These are phyloP conservation scores for Drosera spatulata DNA, from an alignment of 179 eudicot species.

Conservation along the genomic window DNA sequence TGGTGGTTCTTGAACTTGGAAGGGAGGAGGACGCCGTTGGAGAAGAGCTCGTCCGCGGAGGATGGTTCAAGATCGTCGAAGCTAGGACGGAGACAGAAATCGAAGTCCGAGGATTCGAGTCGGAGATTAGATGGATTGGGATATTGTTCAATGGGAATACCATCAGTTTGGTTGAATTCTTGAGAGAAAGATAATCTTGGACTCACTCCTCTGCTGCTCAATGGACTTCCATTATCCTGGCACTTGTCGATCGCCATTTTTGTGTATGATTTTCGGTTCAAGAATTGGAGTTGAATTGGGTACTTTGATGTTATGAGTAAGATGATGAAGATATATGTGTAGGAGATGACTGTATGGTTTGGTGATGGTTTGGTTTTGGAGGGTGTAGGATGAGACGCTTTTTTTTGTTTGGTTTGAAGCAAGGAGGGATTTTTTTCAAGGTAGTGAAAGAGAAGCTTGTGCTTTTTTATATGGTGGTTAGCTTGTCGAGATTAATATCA, in stretches of 20 bases:
- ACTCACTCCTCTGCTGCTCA: constrained; percentile 13
- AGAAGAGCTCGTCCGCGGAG: constrained; percentile 27
- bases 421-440: no score
- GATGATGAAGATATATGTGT: no score
- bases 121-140: constrained; percentile 14
- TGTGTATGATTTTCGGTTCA: not conserved
- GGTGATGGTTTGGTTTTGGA: no score
- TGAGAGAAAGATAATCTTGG: constrained; percentile 36
- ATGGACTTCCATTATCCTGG: constrained; percentile 15
- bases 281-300: no score
- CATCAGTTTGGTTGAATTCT: constrained; percentile 20
- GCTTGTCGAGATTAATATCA: no score
- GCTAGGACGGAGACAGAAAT: constrained; percentile 19
- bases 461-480: no score
- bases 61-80: constrained; percentile 21
- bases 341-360: no score
- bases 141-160: constrained; percentile 13
- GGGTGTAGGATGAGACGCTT: no score
- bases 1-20: constrained; percentile 21
- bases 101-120: constrained; percentile 16
- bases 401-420: no score
- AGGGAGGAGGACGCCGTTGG: constrained; percentile 29
- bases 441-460: no score
- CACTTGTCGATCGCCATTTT: constrained; percentile 26
- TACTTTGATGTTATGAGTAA: no score